Evolutionary conservation across 1,284 basidiomycete genomes (phyloP), one percentile per base, ranked within the genome.

Genomic region (Chalciporus sp.): DNA sequence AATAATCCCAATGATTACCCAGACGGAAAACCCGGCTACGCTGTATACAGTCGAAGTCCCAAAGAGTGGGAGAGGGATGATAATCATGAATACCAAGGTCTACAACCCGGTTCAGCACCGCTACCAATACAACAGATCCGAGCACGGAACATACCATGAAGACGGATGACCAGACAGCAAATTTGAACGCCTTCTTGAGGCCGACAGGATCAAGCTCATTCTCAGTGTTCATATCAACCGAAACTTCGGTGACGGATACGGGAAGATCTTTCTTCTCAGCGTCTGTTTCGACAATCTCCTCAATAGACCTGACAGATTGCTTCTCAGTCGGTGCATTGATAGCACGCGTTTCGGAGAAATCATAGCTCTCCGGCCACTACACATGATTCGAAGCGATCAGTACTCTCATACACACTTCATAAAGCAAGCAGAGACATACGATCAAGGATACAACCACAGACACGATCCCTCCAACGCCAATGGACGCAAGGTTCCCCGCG

Each of bases 401-500:
- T n/a, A 26, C 47, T 16, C 17, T 14, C 42, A 27, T n/a, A 9
- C n/a, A 12, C 1, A 12, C 12, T 19, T 10, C 7, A 23, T 6
- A 16, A 45, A 35, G 14, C 28, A 31, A 47, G 49, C 27, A 10
- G 31, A 39, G 4, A 58, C 68, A n/a, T 53, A 68, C 66, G 1
- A 68, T 59, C 46, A 84, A 69, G 0, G 90, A 91, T 41, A 80
- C 76, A 0, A 73, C 75, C 27, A 86, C 74, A 0, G 91, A 82
- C 61, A 97, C 76, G 55, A 97, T 86, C 1, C 81, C 90, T 7
- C 93, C 91, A 20, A 92, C 79, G 19, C 85, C 86, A 61, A 98
- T 92, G 0, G 93, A 87, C 1, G 91, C 88, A 12, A 96, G 74
- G 72, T 96, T 95, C 6, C 94, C 94, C 0, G 93, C 87, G 16